Percentiles rank a stretch among this genome's conserved stretches.
phyloP scores from a whole-genome alignment of 2,329 filamentous ascomycete species.

The Calycina herbarum region DNA sequence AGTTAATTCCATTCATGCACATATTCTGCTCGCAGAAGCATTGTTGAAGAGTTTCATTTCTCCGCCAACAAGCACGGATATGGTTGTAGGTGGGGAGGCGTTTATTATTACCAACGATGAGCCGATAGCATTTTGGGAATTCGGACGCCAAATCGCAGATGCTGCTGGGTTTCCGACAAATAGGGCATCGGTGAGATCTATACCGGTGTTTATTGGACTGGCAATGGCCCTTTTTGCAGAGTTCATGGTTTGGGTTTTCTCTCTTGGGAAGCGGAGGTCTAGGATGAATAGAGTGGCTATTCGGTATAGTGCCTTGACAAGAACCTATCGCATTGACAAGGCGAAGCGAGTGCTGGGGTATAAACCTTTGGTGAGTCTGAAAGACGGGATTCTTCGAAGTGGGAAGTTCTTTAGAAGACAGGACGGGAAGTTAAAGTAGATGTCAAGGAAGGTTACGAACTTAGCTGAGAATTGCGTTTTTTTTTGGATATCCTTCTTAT shows the following conservation, averaged over 20 bases:
- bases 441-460: too few species aligned
- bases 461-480: too few species aligned
- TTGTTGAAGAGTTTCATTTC: conserved; percentile 39
- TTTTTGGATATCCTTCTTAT: too few species aligned
- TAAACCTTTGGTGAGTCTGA: conserved; percentile 61
- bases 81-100: conserved; percentile 19
- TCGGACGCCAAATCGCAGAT: conserved; percentile 16
- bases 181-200: conserved; percentile 13
- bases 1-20: conserved; percentile 51
- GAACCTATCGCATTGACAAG: conserved; percentile 74
- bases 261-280: conserved; percentile 20
- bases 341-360: conserved; percentile 69
- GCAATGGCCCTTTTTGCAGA: conserved; percentile 19
- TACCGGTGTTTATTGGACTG: conserved; percentile 17
- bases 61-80: not conserved
- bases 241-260: conserved; percentile 22
- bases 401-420: conserved; percentile 9
- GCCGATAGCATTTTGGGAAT: conserved; percentile 22
- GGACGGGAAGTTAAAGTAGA: too few species aligned
- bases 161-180: conserved; percentile 14
- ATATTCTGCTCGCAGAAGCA: conserved; percentile 48
- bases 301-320: conserved; percentile 66
- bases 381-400: conserved; percentile 50
- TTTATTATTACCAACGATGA: conserved; percentile 28
- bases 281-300: conserved; percentile 36